These are phyloP conservation scores for Fragilaria crotonensis DNA, from an alignment of 108 stramenopile genomes.

Conservation along the genomic window DNA sequence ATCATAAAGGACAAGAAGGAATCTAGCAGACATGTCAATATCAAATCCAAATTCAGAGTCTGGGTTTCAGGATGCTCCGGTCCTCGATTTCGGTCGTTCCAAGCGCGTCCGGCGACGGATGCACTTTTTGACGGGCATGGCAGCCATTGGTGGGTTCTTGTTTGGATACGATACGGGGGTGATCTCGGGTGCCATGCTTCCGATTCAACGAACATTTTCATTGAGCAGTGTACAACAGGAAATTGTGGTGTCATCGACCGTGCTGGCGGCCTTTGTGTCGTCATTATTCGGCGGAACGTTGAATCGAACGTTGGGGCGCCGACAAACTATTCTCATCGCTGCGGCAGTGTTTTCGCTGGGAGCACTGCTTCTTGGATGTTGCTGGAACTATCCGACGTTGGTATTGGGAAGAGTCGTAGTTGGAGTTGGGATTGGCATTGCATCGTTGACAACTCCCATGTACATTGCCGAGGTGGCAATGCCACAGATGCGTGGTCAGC, in stretches of 20 bases:
- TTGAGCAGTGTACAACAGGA: slow-evolving; percentile 27
- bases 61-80: no score
- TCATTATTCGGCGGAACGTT: slow-evolving; percentile 32
- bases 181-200: slow-evolving; percentile 29
- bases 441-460: slow-evolving; percentile 66
- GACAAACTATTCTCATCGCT: slow-evolving; percentile 26
- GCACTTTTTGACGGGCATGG: slow-evolving; percentile 34
- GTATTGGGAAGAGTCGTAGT: slow-evolving; percentile 58
- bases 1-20: no score
- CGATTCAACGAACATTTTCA: slow-evolving; percentile 32
- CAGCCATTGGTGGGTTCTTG: slow-evolving; percentile 51
- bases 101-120: slow-evolving; percentile 18
- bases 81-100: not conserved
- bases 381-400: slow-evolving; percentile 27
- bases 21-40: no score
- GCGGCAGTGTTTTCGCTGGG: slow-evolving; percentile 45
- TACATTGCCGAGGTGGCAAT: slow-evolving; percentile 81
- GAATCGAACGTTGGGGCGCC: slow-evolving; percentile 37
- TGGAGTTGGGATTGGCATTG: slow-evolving; percentile 73
- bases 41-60: no score
- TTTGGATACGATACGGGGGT: slow-evolving; percentile 66
- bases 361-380: slow-evolving; percentile 21
- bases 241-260: slow-evolving; percentile 47
- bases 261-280: slow-evolving; percentile 38
- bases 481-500: slow-evolving; percentile 47